Conservation (phyloP, 1,284 basidiomycete species). For the Tremellales sp. region DNA sequence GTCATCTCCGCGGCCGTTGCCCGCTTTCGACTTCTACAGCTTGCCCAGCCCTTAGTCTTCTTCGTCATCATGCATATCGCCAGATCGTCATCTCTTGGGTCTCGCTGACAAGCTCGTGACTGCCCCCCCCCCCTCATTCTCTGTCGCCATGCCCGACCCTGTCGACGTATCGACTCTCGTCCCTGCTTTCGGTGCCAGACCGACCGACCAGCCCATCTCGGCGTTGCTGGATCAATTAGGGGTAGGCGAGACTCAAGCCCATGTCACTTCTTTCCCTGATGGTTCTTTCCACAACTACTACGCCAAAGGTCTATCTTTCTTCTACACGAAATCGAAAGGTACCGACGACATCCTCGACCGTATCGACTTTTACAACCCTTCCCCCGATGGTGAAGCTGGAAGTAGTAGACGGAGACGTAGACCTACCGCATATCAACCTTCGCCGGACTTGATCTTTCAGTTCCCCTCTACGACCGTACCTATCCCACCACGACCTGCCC, state of each 20-base stretch:
- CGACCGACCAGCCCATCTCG: background rate
- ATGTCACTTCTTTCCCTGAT: conserved; percentile 73
- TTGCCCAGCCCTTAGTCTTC: too few relatives aligned
- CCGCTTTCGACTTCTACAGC: too few relatives aligned
- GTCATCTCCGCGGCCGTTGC: too few relatives aligned
- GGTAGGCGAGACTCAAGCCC: conserved; percentile 34
- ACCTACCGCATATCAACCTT: conserved; percentile 13
- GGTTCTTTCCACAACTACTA: conserved; percentile 80
- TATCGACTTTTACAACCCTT: conserved; percentile 72
- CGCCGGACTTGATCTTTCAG: conserved; percentile 55
- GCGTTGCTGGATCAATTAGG: background rate
- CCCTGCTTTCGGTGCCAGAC: background rate
- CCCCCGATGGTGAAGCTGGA: conserved; percentile 6
- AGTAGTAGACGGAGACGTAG: background rate
- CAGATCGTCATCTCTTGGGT: too few relatives aligned
- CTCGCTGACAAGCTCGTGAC: too few relatives aligned
- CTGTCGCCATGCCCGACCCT: too few relatives aligned
- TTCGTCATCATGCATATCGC: too few relatives aligned
- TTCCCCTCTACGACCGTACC: conserved; percentile 51
- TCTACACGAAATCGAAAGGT: too few relatives aligned
- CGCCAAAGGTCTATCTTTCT: conserved; percentile 69
- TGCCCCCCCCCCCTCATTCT: too few relatives aligned
- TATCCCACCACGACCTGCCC: conserved; percentile 29
- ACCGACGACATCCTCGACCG: conserved; percentile 65
- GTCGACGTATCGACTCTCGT: background rate